Evolutionary conservation across 192 early-diverging fungal genomes (phyloP), one percentile per base, ranked within the genome.

Genomic region (Phlyctochytrium arcticum): DNA sequence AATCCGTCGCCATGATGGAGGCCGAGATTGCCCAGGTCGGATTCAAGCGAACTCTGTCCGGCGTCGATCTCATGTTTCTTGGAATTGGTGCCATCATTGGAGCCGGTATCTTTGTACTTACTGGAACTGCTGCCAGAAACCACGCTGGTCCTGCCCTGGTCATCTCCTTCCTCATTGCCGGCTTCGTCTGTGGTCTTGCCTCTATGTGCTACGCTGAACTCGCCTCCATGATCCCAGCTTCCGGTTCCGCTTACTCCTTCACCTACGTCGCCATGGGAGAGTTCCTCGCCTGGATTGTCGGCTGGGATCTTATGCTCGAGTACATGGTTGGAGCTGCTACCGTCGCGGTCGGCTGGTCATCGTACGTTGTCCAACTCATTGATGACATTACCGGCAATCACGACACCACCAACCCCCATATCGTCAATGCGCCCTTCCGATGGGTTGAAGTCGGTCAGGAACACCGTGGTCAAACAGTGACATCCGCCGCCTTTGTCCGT

Each of bases 301-400:
- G 91, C 12, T 95, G 93, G 93, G 88, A 92, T 73, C 71, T 54
- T n/a, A n/a, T n/a, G n/a, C n/a, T n/a, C n/a, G n/a, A n/a, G n/a
- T n/a, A n/a, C 68, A 75, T 92, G 69, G 87, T 94, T 15, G 88
- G 89, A 3, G 88, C 90, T 19, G 88, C 91, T 0, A 87, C 91
- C 0, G 90, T 93, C 32, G 85, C 91, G 10, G 78, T 83, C 61
- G 88, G 91, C 6, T 96, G 91, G 90, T 90, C 91, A 10, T 78
- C 72, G 0, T 96, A 96, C 65, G 75, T 96, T 62, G 84, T 82
- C 6, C 69, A 69, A 3, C 89, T 94, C 51, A 73, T 92, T 36
- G 21, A 48, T 10, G 86, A 90, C 51, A 83, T 85, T 6, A 88
- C 89, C 49, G 64, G 59, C 9, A 62, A 27, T n/a, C n/a, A n/a